Base-by-base conservation (phyloP, 192 early-diverging fungal genomes). In the Helicostylum pulchrum region DNA sequence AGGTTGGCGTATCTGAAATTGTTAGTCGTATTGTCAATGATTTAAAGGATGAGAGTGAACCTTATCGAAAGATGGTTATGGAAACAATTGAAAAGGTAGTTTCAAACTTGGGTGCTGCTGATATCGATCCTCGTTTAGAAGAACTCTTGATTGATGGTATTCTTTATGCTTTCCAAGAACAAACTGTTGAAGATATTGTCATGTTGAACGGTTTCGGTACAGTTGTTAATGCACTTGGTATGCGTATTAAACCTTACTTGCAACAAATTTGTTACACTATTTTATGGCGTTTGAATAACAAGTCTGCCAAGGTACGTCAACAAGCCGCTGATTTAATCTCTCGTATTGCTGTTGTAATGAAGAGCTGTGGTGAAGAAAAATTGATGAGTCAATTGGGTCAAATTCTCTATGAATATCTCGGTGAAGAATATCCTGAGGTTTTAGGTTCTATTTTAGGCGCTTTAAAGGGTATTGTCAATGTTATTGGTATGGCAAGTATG, bases 341-440 rank as follows among this genome's bases (percentile, higher is more conserved):
- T 0, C 89, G 92, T 7, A 93, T 98, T 51, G 96, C 95, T 0
- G 86, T 90, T 2, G 95, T 95, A 7, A 93, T 98, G 95, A 85
- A 88, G 65, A 85, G 83, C 0, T 99, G 96, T 73, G 95, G 92
- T 20, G 94, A 97, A 74, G 95, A 97, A 74, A 92, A 95, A 70
- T 72, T 98, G 51, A 93, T 99, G 91, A 85, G 87, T 7, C 88
- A 96, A 62, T 77, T 99, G 49, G 92, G 94, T 64, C 83, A 91
- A n/a, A 87, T 97, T 34, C 76, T 99, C 20, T 99, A 94, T 75
- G 97, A 99, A 76, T 97, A 98, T 70, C 84, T 99, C 20, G 97
- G 97, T 68, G 97, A 99, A 81, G 97, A 99, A 74, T 99, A 96
- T 67, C 97, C 97, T 7, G 97, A 99, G 70, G 97, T 99, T 0